A percentile compares a stretch with the other conserved stretches of the same genome.
Conservation (phyloP, 164 flowering plant genomes). For the Stephania cephalantha region DNA sequence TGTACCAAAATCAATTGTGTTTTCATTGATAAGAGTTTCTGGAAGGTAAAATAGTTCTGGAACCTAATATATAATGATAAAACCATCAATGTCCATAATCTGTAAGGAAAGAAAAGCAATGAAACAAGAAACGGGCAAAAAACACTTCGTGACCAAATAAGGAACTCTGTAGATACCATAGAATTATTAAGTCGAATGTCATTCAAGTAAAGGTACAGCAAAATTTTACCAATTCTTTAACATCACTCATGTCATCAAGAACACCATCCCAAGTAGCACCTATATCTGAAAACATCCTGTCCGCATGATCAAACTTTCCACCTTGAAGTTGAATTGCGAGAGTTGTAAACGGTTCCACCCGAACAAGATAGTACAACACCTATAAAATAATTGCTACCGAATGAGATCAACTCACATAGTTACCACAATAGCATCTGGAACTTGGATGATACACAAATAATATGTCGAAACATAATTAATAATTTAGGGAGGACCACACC, state of each 20-base stretch:
- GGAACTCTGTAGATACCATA: neutral
- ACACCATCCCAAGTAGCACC: slow-evolving; percentile 92
- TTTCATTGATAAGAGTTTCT: slow-evolving; percentile 76
- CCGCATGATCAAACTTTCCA: slow-evolving; percentile 97
- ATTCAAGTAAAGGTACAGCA: neutral
- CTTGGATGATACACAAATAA: neutral
- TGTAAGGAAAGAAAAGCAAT: slow-evolving; percentile 1
- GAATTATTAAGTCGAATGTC: neutral
- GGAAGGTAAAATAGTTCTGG: slow-evolving; percentile 98
- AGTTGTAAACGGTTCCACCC: slow-evolving; percentile 94
- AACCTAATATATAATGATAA: slow-evolving; percentile 43
- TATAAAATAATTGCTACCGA: slow-evolving; percentile 29
- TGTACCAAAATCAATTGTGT: slow-evolving; percentile 88
- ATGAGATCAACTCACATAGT: slow-evolving; percentile 3
- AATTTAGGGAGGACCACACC: neutral
- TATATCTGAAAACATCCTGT: slow-evolving; percentile 93
- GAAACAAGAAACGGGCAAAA: slow-evolving; percentile 7
- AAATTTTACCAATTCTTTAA: slow-evolving; percentile 84
- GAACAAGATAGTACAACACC: slow-evolving; percentile 87
- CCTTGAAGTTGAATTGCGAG: slow-evolving; percentile 95
- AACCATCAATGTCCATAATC: slow-evolving; percentile 5
- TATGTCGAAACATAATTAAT: neutral
- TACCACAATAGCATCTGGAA: neutral
- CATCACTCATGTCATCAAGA: slow-evolving; percentile 98
- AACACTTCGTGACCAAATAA: neutral